Percentiles rank a stretch among this genome's conserved stretches.
phyloP scores from a whole-genome alignment of 2,329 filamentous ascomycete genomes.

The Aureobasidium melanogenum region DNA sequence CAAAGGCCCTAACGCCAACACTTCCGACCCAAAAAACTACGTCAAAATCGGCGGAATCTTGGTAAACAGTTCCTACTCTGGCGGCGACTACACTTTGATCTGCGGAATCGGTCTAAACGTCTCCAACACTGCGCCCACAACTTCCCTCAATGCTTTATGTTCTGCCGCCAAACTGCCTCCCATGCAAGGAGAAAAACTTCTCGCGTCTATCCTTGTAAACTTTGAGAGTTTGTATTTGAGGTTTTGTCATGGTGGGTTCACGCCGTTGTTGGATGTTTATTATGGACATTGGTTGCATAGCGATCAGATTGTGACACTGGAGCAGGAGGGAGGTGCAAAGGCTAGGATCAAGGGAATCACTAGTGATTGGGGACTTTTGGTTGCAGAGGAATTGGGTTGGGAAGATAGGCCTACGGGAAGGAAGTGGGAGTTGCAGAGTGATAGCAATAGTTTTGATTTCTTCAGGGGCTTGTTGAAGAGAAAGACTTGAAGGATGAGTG shows the following conservation, averaged over 20 bases:
- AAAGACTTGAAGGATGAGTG: conserved; percentile 40
- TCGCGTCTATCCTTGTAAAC: conserved; percentile 68
- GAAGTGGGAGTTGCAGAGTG: conserved; percentile 79
- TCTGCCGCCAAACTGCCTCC: conserved; percentile 37
- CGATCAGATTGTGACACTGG: conserved; percentile 60
- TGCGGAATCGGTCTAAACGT: conserved; percentile 78
- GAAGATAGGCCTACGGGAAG: conserved; percentile 67
- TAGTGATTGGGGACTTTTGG: conserved; percentile 78
- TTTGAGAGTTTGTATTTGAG: conserved; percentile 69
- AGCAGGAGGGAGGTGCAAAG: conserved; percentile 65
- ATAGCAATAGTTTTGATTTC: conserved; percentile 98
- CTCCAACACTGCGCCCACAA: conserved; percentile 75
- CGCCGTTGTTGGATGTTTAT: conserved; percentile 65
- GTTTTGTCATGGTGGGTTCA: conserved; percentile 71
- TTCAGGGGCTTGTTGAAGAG: conserved; percentile 78
- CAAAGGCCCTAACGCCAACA: neutral
- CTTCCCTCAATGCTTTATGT: conserved; percentile 69
- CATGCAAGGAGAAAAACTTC: conserved; percentile 68
- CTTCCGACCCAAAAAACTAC: conserved; percentile 53
- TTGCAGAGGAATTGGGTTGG: conserved; percentile 71
- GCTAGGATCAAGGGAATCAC: conserved; percentile 82
- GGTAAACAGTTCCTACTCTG: conserved; percentile 75
- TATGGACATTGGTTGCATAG: conserved; percentile 80
- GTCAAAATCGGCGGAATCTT: conserved; percentile 92
- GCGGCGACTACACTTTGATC: conserved; percentile 74